Evolutionary conservation across 1,284 basidiomycete species (phyloP), one percentile per base, ranked within the genome.

Genomic region (Xerocomus tenax): DNA sequence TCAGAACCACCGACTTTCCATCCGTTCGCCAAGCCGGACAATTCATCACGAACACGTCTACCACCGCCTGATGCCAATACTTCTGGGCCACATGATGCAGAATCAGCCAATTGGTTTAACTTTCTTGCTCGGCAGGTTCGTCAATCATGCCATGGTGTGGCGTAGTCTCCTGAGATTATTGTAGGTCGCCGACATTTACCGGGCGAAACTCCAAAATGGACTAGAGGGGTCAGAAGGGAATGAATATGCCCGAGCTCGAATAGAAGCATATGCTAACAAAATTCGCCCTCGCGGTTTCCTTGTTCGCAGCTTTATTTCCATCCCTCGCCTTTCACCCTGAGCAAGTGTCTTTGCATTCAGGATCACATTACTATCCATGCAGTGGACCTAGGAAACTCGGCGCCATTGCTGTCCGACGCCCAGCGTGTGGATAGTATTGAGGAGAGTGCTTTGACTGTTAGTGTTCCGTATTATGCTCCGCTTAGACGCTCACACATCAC

Each of bases 91-190:
- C 54, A 53, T 12, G 60, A 60, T 29, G 50, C 66, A 43, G 87
- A 87, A 63, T 82, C 84, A 10, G 75, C 81, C 30, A 82, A 84
- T 57, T 91, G 87, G 87, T 75, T 90, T 54, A 89, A 88, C 61
- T 63, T 74, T 28, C 69, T 90, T 42, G 61, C 87, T 51, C 76
- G 75, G 50, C 81, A 87, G 73, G 87, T 81, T 50, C 46, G 69
- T 64, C 45, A 28, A n/a, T 28, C 23, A 21, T 45, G 45, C 12
- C 29, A n/a, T 23, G 42, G 19, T 44, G 35, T n/a, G 32, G 38
- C 41, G 18, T 26, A 42, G 25, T 40, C 42, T 51, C 35, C 52
- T 39, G 42, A 43, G 34, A 44, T 39, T 42, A 46, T 49, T 18
- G 26, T 47, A 90, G 87, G 70, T 87, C 36, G 68, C 78, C 2